Evolutionary conservation across 176 grass and related monocot species (phyloP).

Genomic region (Carex scoparia): DNA sequence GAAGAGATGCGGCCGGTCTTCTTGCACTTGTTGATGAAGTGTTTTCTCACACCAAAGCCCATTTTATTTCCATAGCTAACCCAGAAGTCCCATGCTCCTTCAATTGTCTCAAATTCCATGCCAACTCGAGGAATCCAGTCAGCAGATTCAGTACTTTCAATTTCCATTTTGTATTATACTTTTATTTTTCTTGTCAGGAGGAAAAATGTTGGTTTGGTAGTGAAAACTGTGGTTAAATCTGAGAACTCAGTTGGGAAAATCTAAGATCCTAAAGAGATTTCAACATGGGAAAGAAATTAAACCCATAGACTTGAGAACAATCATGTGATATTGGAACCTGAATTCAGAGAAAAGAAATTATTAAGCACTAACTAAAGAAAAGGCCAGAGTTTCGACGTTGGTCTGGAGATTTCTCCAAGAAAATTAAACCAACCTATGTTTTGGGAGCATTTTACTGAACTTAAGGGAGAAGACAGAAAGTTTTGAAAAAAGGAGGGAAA

Average conservation of each 20-base stretch:
- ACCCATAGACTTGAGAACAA: background rate
- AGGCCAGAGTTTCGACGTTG: background rate
- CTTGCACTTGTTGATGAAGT: constrained; percentile 25
- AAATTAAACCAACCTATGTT: background rate
- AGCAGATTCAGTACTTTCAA: constrained; percentile 6
- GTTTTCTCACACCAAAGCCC: constrained; percentile 28
- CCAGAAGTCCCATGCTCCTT: constrained; percentile 26
- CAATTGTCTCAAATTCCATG: constrained; percentile 27
- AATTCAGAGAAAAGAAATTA: background rate
- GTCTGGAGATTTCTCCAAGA: background rate
- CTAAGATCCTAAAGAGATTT: background rate
- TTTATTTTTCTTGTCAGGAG: background rate
- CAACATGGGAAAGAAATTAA: background rate
- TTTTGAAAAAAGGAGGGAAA: constrained; percentile 17
- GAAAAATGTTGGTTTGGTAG: background rate
- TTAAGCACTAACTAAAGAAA: background rate
- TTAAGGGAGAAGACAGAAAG: background rate
- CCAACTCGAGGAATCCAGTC: constrained; percentile 28
- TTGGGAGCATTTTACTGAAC: background rate
- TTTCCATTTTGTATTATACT: constrained; percentile 16
- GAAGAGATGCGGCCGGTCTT: constrained; percentile 8
- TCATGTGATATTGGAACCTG: background rate
- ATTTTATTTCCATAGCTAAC: constrained; percentile 24
- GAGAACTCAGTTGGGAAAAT: background rate
- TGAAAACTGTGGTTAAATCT: background rate